These are phyloP conservation scores for Hygrophila difformis DNA, from an alignment of 257 asterid species.

Conservation along the genomic window DNA sequence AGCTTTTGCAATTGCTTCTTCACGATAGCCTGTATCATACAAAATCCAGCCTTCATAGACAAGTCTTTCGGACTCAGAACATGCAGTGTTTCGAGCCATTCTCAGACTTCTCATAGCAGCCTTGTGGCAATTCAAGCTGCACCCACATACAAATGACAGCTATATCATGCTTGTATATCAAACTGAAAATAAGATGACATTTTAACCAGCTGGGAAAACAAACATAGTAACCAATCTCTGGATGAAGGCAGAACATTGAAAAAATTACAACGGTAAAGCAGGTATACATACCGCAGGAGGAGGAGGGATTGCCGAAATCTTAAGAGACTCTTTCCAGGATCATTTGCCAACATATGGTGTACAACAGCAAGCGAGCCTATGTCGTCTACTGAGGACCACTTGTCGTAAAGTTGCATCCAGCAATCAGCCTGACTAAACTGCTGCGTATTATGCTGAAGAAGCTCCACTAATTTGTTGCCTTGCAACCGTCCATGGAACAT, in stretches of 20 bases:
- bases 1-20: constrained; percentile 84
- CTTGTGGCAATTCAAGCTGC: constrained; percentile 90
- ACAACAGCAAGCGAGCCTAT: constrained; percentile 92
- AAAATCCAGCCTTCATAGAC: constrained; percentile 95
- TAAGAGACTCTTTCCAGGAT: constrained; percentile 80
- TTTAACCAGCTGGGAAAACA: background rate
- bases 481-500: constrained; percentile 81
- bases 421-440: constrained; percentile 91
- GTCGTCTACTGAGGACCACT: constrained; percentile 95
- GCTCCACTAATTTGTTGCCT: constrained; percentile 65
- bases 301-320: constrained; percentile 88
- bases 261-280: too few species aligned
- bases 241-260: constrained; percentile 1
- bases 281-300: constrained; percentile 50
- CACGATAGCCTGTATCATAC: constrained; percentile 79
- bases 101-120: constrained; percentile 95
- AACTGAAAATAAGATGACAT: constrained; percentile 6
- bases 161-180: constrained; percentile 3
- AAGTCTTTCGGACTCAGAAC: constrained; percentile 75
- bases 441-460: constrained; percentile 45
- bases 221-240: constrained; percentile 5
- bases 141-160: constrained; percentile 11
- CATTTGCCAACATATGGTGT: constrained; percentile 86
- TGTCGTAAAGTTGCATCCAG: constrained; percentile 87
- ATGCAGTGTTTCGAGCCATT: constrained; percentile 81